These are phyloP conservation scores for Sonneratia caseolaris DNA, from an alignment of 345 rosid species.

Conservation along the genomic window DNA sequence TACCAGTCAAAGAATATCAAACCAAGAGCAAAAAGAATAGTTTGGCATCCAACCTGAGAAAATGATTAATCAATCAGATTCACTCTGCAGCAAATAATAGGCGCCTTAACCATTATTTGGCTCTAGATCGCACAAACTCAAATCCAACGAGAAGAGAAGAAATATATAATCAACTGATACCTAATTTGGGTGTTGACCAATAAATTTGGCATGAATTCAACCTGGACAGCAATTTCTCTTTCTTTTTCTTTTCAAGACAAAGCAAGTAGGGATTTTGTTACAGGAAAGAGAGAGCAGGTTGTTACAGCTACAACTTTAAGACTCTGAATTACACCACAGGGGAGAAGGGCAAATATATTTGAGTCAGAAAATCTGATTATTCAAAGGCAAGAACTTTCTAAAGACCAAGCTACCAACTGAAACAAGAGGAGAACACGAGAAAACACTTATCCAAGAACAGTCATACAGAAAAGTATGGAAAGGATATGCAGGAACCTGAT, in stretches of 20 bases:
- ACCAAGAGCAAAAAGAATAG: neutral
- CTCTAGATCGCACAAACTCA: neutral
- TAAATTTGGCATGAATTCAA: no score
- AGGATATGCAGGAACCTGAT: conserved; percentile 36
- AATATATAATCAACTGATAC: neutral
- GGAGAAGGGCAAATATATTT: no score
- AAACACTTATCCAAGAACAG: neutral
- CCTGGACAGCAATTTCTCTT: no score
- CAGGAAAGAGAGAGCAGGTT: no score
- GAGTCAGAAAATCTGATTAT: neutral
- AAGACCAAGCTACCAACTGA: neutral
- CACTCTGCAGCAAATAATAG: neutral
- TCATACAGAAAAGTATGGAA: neutral
- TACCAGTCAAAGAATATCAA: neutral
- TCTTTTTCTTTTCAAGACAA: no score
- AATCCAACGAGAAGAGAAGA: neutral
- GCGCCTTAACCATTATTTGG: neutral
- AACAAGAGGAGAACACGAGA: neutral
- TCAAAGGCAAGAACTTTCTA: neutral
- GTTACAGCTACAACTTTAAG: no score
- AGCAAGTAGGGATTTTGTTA: no score
- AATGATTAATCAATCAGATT: neutral
- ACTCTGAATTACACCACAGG: no score
- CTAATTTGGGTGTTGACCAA: no score
- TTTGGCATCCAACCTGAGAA: neutral